Conservation (phyloP, 495 filamentous ascomycete genomes). For the Pseudotulostoma volvatum region DNA sequence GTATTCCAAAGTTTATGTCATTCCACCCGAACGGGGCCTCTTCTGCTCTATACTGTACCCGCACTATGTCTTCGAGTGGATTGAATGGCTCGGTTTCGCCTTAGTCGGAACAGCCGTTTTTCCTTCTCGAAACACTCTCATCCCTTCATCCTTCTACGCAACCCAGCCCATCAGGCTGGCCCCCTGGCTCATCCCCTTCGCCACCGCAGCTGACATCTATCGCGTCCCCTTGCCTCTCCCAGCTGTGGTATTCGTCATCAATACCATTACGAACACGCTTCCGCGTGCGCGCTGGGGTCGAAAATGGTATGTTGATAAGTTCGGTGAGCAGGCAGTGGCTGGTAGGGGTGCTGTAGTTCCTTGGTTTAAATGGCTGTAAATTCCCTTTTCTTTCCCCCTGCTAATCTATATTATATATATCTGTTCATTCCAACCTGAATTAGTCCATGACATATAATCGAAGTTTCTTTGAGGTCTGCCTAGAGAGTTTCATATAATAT, state of each 20-base stretch:
- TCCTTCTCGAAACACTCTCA: slow-evolving; percentile 5
- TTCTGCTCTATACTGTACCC: slow-evolving; percentile 76
- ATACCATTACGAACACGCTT: slow-evolving; percentile 79
- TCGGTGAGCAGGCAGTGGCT: slow-evolving; percentile 63
- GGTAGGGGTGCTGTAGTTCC: slow-evolving; percentile 72
- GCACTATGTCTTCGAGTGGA: slow-evolving; percentile 89
- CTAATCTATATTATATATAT: too few relatives aligned
- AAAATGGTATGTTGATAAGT: slow-evolving; percentile 76
- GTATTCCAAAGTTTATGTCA: slow-evolving; percentile 70
- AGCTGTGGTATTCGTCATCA: slow-evolving; percentile 64
- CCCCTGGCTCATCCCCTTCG: slow-evolving; percentile 42
- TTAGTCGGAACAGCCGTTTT: slow-evolving; percentile 35
- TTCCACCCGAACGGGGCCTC: slow-evolving; percentile 70
- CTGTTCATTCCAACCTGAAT: too few relatives aligned
- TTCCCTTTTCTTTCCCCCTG: too few relatives aligned
- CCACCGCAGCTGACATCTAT: slow-evolving; percentile 18
- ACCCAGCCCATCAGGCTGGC: slow-evolving; percentile 16
- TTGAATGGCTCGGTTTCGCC: slow-evolving; percentile 86
- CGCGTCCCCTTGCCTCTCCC: slow-evolving; percentile 34
- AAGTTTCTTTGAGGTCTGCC: too few relatives aligned
- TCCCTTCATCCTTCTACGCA: slow-evolving; percentile 1
- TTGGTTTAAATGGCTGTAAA: slow-evolving; percentile 35
- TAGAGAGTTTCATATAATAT: too few relatives aligned
- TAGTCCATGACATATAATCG: too few relatives aligned
- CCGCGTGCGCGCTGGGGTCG: slow-evolving; percentile 71